Conservation (phyloP, 1,284 basidiomycete species). For the Trametes polyzona region DNA sequence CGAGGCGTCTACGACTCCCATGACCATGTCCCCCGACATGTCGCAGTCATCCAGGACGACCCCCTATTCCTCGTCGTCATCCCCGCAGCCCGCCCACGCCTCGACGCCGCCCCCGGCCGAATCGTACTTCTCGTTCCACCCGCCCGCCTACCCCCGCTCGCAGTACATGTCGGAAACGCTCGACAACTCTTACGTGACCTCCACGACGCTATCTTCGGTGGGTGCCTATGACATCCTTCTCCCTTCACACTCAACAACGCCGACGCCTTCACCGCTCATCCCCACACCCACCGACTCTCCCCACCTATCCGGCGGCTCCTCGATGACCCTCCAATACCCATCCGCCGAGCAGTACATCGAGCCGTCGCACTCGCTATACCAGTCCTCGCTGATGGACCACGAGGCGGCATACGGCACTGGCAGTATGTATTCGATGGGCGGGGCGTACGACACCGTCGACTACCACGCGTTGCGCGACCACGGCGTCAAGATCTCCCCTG, state of each 20-base stretch:
- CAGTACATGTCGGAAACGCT: constrained; percentile 16
- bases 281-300: constrained; percentile 16
- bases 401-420: constrained; percentile 1
- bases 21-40: constrained; percentile 4
- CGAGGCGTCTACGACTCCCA: constrained; percentile 8
- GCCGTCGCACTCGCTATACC: constrained; percentile 13
- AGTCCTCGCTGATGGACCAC: constrained; percentile 10
- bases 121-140: constrained; percentile 18
- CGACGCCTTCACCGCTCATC: constrained; percentile 17
- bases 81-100: constrained; percentile 8
- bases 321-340: constrained; percentile 15
- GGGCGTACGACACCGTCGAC: constrained; percentile 31
- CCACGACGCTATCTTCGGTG: constrained; percentile 1
- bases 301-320: neutral
- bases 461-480: constrained; percentile 39
- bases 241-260: constrained; percentile 9
- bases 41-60: constrained; percentile 8
- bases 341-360: constrained; percentile 11
- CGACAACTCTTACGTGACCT: constrained; percentile 17
- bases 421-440: constrained; percentile 26
- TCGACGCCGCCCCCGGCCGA: constrained; percentile 7
- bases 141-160: constrained; percentile 4
- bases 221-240: constrained; percentile 17
- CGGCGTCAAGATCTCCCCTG: constrained; percentile 10
- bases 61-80: constrained; percentile 15